Percentiles rank a stretch among this genome's conserved stretches.
Evolutionary conservation across 768 basidiomycete genomes (phyloP).

Genomic region (Tylopilus balloui): DNA sequence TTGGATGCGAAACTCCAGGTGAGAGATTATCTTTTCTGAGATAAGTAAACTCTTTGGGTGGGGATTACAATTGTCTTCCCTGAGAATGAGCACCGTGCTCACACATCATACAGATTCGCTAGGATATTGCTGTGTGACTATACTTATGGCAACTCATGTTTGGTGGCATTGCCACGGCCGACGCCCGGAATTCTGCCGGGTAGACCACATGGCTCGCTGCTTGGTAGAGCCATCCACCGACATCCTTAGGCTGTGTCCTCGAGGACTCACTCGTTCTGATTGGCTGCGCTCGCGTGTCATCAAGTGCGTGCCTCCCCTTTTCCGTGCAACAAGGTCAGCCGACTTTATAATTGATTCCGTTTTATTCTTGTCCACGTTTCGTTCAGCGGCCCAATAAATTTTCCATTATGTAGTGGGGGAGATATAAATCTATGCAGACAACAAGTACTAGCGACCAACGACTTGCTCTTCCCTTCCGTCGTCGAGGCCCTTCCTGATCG

Average conservation of each 20-base stretch:
- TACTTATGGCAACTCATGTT: neutral
- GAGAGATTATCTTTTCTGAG: no score
- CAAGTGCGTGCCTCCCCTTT: neutral
- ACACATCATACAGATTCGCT: neutral
- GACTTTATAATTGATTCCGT: neutral
- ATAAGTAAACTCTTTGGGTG: neutral
- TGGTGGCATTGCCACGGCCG: neutral
- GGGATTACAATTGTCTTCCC: neutral
- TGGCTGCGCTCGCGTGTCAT: neutral
- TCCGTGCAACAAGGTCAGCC: neutral
- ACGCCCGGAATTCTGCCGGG: neutral
- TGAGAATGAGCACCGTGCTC: neutral
- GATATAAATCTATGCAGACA: neutral
- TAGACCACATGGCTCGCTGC: neutral
- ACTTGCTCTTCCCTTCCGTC: neutral
- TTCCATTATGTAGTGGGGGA: no score
- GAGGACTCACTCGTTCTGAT: neutral
- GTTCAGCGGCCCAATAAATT: neutral
- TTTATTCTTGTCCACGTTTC: neutral
- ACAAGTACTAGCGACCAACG: neutral
- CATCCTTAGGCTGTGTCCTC: neutral
- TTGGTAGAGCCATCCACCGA: neutral
- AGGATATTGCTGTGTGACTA: neutral
- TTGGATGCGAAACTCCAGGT: no score
- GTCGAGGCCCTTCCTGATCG: neutral